Evolutionary conservation across 768 basidiomycete genomes (phyloP).

Genomic region (Cytidiella melzeri): DNA sequence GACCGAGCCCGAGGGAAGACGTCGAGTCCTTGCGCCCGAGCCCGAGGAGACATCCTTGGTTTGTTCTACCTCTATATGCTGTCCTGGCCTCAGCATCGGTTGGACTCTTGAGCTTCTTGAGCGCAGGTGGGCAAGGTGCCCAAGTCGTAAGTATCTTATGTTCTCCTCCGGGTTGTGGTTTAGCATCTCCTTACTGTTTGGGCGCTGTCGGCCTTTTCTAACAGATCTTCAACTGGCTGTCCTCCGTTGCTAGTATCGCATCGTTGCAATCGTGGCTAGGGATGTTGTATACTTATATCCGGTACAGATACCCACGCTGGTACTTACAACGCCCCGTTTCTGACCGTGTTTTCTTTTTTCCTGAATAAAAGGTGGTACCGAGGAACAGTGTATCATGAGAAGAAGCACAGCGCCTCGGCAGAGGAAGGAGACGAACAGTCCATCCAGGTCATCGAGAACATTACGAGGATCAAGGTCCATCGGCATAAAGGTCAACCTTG

Average conservation of each 20-base stretch:
- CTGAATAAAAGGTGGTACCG: slow-evolving; percentile 18
- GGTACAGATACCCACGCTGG: too few species aligned
- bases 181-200: background rate
- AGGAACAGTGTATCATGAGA: slow-evolving; percentile 20
- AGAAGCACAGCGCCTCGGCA: slow-evolving; percentile 5
- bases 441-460: slow-evolving; percentile 9
- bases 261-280: slow-evolving; percentile 22
- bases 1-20: background rate
- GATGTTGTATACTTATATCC: slow-evolving; percentile 22
- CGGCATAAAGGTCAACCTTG: slow-evolving; percentile 22
- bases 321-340: background rate
- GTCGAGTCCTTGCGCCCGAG: background rate
- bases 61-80: slow-evolving; percentile 9
- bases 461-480: slow-evolving; percentile 18
- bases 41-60: slow-evolving; percentile 1
- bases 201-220: background rate
- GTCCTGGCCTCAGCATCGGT: slow-evolving; percentile 9
- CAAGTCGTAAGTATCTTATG: slow-evolving; percentile 1
- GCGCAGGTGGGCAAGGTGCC: slow-evolving; percentile 1
- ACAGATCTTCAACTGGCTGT: slow-evolving; percentile 19
- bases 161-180: background rate
- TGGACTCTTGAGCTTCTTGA: slow-evolving; percentile 7
- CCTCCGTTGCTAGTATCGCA: slow-evolving; percentile 18
- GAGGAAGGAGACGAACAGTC: slow-evolving; percentile 3
- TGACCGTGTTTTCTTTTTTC: background rate